These are phyloP conservation scores for Pterocarpus macrocarpus DNA, from an alignment of 306 rosid genomes.

Conservation along the genomic window DNA sequence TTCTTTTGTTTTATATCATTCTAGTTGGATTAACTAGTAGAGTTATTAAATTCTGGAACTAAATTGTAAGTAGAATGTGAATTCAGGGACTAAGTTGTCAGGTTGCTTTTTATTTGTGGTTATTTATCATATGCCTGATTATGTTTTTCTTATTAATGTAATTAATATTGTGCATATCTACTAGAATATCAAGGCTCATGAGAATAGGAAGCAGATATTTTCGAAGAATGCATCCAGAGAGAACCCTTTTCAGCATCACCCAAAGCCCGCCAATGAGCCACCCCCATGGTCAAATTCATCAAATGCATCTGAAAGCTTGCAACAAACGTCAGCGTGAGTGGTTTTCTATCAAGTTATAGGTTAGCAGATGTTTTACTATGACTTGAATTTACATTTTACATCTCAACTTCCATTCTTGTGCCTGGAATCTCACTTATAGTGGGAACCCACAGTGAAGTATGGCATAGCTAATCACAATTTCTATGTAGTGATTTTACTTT, in stretches of 20 bases:
- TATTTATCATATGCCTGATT: neutral
- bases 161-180: constrained; percentile 31
- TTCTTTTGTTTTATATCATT: neutral
- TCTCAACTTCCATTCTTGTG: constrained; percentile 2
- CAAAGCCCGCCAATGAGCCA: constrained; percentile 72
- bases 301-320: constrained; percentile 57
- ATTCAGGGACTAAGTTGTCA: neutral
- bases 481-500: constrained; percentile 8
- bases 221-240: constrained; percentile 75
- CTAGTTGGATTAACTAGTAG: neutral
- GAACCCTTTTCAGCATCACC: constrained; percentile 72
- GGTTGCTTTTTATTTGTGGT: neutral
- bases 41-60: too few relatives aligned
- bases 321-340: constrained; percentile 70
- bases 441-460: constrained; percentile 24
- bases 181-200: constrained; percentile 93
- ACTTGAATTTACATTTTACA: constrained; percentile 13
- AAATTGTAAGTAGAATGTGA: too few relatives aligned
- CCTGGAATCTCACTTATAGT: constrained; percentile 4
- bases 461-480: constrained; percentile 23
- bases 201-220: constrained; percentile 88
- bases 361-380: constrained; percentile 20
- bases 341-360: constrained; percentile 8
- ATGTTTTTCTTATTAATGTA: neutral
- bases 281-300: constrained; percentile 85